Evolutionary conservation across 2,329 filamentous ascomycete species (phyloP), one percentile per base, ranked within the genome.

Genomic region (Dryadomyces quercivorus): DNA sequence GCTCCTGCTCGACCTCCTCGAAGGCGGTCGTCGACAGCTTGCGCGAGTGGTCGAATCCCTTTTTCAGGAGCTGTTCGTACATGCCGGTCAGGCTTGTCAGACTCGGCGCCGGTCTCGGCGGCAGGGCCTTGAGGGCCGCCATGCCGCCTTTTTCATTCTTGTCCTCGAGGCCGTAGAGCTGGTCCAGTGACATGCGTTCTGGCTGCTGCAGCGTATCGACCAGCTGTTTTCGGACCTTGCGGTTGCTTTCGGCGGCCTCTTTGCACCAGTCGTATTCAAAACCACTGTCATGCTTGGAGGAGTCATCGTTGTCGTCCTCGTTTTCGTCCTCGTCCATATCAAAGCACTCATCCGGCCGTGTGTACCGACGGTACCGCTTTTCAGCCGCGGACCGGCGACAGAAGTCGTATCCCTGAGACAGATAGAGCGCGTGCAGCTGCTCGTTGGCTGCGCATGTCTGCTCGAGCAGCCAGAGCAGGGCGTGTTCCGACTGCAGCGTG

Each of bases 381-480:
- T 50, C 48, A n/a, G 48, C 48, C 4, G 34, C 48, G 1, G n/a
- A 20, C 1, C 81, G 75, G 1, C 71, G 71, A 55, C 81, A 80
- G 57, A 80, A 86, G 56, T 85, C 79, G 0, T 69, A 63, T 0
- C 82, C 81, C 61, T 87, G 83, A 0, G 80, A 70, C 4, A 74
- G 69, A 58, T 83, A 81, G 0, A 86, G 68, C 0, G 75, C 70
- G 50, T 78, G 75, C 0, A 85, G 63, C 31, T 83, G 75, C 56
- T 84, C 78, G 18, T 80, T 82, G 0, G 67, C 72, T 5, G 68
- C 64, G 56, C 83, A 86, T 0, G 81, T 84, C 53, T 85, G 78
- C 48, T 83, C 72, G 0, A 87, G 69, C 0, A 86, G 70, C 84
- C 84, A 86, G 4, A 63, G 61, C 0, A 85, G 66, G 1, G 66